A percentile compares a stretch with the other conserved stretches of the same genome.
phyloP scores from a whole-genome alignment of 257 asterid species.

The Penstemon newberryi region DNA sequence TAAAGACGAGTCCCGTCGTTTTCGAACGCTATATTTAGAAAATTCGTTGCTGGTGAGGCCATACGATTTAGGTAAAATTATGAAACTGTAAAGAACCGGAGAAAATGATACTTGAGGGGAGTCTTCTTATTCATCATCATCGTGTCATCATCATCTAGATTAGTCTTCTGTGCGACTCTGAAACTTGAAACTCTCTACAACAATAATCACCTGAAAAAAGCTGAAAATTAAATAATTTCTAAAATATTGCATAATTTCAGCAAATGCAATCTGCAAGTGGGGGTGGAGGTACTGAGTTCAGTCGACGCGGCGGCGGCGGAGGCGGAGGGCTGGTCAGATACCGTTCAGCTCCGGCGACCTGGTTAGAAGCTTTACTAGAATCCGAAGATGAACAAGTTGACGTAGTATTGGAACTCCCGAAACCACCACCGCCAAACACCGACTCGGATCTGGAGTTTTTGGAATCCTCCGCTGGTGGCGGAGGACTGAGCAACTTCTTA shows the following conservation, averaged over 20 bases:
- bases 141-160: conserved; percentile 5
- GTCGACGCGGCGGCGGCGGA: conserved; percentile 33
- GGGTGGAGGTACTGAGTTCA: conserved; percentile 50
- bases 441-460: conserved; percentile 63
- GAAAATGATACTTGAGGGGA: conserved; percentile 23
- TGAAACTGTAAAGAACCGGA: conserved; percentile 32
- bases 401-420: conserved; percentile 51
- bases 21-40: background rate
- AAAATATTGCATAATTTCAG: conserved; percentile 8
- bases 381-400: conserved; percentile 62
- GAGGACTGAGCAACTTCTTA: conserved; percentile 63
- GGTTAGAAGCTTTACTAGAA: conserved; percentile 92
- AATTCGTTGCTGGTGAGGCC: background rate
- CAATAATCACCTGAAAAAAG: conserved; percentile 46
- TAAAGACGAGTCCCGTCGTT: conserved; percentile 17
- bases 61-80: conserved; percentile 13
- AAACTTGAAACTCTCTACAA: conserved; percentile 37
- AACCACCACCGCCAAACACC: conserved; percentile 30
- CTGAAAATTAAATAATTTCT: background rate
- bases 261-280: conserved; percentile 74
- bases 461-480: conserved; percentile 51
- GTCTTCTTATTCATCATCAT: background rate
- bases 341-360: conserved; percentile 88
- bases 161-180: conserved; percentile 17
- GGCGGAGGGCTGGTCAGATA: conserved; percentile 67